These are phyloP conservation scores for Colletotrichum sp. DNA, from an alignment of 2,329 filamentous ascomycete species.

Conservation along the genomic window DNA sequence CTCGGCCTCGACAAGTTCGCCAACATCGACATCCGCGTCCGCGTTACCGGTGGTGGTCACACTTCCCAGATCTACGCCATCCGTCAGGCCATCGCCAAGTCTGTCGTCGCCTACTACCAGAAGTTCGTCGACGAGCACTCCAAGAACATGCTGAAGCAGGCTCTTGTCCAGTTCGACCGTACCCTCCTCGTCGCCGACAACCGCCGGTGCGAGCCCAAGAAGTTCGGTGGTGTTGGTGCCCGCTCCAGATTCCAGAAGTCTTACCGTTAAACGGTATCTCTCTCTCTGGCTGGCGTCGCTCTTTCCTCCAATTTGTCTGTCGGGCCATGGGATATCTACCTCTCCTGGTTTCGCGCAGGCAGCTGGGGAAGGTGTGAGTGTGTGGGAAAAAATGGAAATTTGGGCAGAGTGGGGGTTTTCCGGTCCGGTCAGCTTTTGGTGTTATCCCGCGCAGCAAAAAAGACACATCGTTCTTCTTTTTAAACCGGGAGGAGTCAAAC, in stretches of 20 bases:
- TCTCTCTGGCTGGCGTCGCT: constrained; percentile 16
- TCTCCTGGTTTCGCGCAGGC: neutral
- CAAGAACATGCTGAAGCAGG: constrained; percentile 99
- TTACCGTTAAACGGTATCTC: constrained; percentile 77
- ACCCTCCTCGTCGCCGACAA: constrained; percentile 99
- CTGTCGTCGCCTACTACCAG: constrained; percentile 92
- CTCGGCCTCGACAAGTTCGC: constrained; percentile 97
- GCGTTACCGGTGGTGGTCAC: constrained; percentile 96
- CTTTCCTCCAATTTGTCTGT: neutral
- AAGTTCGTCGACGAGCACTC: constrained; percentile 99
- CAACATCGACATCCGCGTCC: constrained; percentile 95
- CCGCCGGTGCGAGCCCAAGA: constrained; percentile 99
- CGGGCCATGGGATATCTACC: neutral
- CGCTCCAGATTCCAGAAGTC: constrained; percentile 98
- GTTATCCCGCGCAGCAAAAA: constrained; percentile 15
- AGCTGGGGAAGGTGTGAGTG: neutral
- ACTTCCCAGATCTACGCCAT: constrained; percentile 97
- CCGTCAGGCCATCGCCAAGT: constrained; percentile 98
- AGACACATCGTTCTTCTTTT: constrained; percentile 11
- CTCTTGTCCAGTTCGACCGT: constrained; percentile 93
- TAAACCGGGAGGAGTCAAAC: constrained; percentile 22
- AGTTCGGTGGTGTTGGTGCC: constrained; percentile 92
- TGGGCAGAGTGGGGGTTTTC: constrained; percentile 18
- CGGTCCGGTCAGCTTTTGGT: constrained; percentile 20
- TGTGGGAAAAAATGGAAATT: neutral